Percentiles rank a stretch among this genome's conserved stretches.
Conservation (phyloP, 1,284 basidiomycete species). For the Puccinia triticina region DNA sequence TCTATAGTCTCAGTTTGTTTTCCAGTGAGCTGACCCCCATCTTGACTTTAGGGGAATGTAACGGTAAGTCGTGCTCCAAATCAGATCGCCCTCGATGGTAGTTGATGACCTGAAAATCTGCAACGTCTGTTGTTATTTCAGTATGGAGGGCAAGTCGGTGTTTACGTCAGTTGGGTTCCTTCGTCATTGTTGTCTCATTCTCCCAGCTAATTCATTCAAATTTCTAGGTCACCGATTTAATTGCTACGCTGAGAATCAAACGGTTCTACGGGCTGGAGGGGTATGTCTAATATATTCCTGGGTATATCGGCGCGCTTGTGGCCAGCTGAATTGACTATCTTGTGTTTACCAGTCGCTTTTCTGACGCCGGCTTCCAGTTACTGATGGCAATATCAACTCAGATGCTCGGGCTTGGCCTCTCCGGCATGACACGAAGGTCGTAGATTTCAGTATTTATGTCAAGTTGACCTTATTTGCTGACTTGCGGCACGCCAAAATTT, state of each 20-base stretch:
- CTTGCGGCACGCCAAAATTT: conserved; percentile 3
- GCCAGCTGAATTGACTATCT: neutral
- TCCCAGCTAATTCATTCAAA: neutral
- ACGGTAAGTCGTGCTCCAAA: conserved; percentile 20
- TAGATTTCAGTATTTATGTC: neutral
- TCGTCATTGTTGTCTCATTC: neutral
- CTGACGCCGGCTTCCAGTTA: conserved; percentile 52
- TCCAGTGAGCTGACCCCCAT: neutral
- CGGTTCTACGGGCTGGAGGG: conserved; percentile 38
- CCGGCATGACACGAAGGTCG: conserved; percentile 63
- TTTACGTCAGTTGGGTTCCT: conserved; percentile 30
- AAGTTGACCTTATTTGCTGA: neutral
- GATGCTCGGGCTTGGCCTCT: conserved; percentile 64
- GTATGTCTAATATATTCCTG: neutral
- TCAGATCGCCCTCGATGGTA: neutral
- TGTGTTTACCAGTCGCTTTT: conserved; percentile 6
- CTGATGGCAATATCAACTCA: conserved; percentile 63
- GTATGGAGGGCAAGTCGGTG: conserved; percentile 47
- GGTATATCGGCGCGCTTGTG: too few species aligned
- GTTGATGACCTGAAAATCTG: conserved; percentile 29
- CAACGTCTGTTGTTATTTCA: conserved; percentile 29
- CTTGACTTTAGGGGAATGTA: conserved; percentile 38
- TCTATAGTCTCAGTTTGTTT: neutral
- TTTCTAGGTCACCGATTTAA: conserved; percentile 45
- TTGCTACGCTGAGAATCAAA: conserved; percentile 47